Percentiles rank a stretch among this genome's conserved stretches.
These are phyloP conservation scores for Triticum dicoccoides DNA, from an alignment of 176 grass and related monocot genomes.

Conservation along the genomic window DNA sequence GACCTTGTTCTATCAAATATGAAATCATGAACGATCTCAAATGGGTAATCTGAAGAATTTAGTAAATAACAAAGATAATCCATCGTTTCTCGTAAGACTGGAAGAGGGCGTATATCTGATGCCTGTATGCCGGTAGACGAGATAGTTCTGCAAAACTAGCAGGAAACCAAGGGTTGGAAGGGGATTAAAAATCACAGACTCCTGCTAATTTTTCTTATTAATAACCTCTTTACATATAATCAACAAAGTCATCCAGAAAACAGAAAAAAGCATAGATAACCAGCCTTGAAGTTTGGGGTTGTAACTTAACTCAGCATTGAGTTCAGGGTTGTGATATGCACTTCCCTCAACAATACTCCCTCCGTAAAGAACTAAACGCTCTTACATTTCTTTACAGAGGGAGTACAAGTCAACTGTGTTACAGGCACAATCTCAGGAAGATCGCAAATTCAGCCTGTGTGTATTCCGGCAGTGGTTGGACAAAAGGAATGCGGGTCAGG, in stretches of 20 bases:
- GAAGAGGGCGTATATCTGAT: constrained; percentile 71
- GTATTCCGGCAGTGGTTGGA: constrained; percentile 22
- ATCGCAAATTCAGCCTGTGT: neutral
- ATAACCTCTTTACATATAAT: neutral
- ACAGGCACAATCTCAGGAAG: neutral
- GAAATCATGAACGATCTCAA: constrained; percentile 89
- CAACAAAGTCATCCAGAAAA: neutral
- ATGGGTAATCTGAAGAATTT: constrained; percentile 52
- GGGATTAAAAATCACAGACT: constrained; percentile 1
- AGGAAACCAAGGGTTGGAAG: constrained; percentile 42
- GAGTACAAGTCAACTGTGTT: neutral
- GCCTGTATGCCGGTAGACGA: constrained; percentile 38
- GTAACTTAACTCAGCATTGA: neutral
- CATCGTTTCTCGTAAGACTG: constrained; percentile 67
- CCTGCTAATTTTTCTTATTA: neutral
- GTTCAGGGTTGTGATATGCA: neutral
- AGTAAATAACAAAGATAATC: constrained; percentile 70
- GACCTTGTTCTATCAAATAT: constrained; percentile 92
- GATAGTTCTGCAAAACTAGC: constrained; percentile 97
- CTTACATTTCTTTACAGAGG: no score
- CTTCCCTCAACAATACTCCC: neutral
- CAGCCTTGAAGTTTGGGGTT: neutral
- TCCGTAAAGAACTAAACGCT: no score
- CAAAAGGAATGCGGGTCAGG: neutral
- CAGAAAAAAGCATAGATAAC: neutral